Base-by-base conservation (phyloP, 73 alveolate genomes). In the Tetrahymena thermophila region DNA sequence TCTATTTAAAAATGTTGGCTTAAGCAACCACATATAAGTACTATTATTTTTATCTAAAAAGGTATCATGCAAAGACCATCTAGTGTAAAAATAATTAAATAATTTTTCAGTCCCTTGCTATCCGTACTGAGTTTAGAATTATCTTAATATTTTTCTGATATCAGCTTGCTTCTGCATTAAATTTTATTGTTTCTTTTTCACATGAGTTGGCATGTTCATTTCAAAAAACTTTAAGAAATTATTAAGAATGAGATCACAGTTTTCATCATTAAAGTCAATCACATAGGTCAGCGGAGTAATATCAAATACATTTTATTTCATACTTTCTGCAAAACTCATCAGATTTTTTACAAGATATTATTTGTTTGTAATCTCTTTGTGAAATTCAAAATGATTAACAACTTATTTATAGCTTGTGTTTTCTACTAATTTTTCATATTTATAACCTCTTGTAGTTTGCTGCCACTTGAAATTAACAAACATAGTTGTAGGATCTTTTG, bases 371-470 rank as follows among this genome's bases (percentile, higher is more conserved):
- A 98, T 50, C 93, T 96, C 97, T 38, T 96, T 96, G 96, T 98
- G 99, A 94, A 93, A 96, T 96, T 98, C 99, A 85, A 98, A 98
- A 95, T 98, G 99, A 97, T 98, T 98, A 31, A 98, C 98, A 95
- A 97, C 85, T 93, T 98, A 98, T 50, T 96, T 96, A 44, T 97
- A 96, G 84, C 97, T 97, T 38, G 97, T 84, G 55, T 94, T 42
- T 94, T 85, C 34, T 85, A 94, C 58, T 57, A 95, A 94, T 85
- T 94, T 95, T 71, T 97, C 98, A 93, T 96, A 97, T 93, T 96
- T 97, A 34, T 94, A 96, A 43, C 98, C 98, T 37, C 97, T 96
- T 10, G 97, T 96, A 94, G 96, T 93, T 44, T 98, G 97, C 44
- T 96, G 94, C 99, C 99, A 97, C 94, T 96, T 97, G 94, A 97